Conservation (phyloP, 345 rosid genomes). For the Rhodamnia argentea region DNA sequence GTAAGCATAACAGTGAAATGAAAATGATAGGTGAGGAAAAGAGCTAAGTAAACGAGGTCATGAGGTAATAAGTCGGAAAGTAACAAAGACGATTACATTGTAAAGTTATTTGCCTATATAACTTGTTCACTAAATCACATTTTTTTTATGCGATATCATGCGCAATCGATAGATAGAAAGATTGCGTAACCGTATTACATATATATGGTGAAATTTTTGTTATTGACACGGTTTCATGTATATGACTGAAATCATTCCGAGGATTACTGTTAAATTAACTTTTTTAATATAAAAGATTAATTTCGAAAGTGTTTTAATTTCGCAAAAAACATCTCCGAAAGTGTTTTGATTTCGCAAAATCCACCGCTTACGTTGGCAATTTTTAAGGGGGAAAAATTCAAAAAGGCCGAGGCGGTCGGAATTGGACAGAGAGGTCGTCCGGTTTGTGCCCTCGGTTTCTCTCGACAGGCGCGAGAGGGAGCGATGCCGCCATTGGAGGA, state of each 20-base stretch:
- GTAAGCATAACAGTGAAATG: neutral
- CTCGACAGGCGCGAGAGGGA: neutral
- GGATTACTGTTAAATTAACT: too few species aligned
- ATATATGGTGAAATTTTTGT: too few species aligned
- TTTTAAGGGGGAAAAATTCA: too few species aligned
- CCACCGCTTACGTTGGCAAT: too few species aligned
- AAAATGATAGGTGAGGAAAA: fast-evolving
- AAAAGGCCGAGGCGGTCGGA: neutral
- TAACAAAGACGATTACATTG: neutral
- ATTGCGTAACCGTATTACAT: neutral
- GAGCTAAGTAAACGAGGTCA: neutral
- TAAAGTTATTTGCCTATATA: neutral
- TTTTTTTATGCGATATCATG: neutral
- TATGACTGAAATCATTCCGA: too few species aligned
- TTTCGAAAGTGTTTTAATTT: too few species aligned
- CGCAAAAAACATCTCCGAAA: too few species aligned
- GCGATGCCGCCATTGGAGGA: neutral
- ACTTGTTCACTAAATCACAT: neutral
- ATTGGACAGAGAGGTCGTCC: neutral
- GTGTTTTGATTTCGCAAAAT: too few species aligned
- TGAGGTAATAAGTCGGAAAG: neutral
- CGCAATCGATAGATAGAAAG: neutral
- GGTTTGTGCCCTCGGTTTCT: neutral
- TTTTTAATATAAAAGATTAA: too few species aligned
- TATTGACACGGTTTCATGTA: too few species aligned